These are phyloP conservation scores for Pezicula radicicola DNA, from an alignment of 2,329 filamentous ascomycete genomes.

Conservation along the genomic window DNA sequence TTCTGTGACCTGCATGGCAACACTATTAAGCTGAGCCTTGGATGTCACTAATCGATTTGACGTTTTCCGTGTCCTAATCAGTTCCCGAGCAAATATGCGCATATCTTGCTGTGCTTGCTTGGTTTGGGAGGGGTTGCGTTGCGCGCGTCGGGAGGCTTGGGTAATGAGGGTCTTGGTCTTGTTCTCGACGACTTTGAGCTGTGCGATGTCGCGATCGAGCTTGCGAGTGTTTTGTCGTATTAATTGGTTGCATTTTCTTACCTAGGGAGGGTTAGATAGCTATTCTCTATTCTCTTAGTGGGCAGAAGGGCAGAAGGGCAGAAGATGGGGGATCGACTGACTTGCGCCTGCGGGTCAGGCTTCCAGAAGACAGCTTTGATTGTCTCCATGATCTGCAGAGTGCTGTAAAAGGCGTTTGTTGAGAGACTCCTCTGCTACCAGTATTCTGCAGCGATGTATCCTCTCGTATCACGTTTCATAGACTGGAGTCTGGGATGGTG, in stretches of 20 bases:
- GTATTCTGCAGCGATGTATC: no score
- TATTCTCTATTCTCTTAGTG: no score
- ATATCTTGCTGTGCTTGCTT: slow-evolving; percentile 79
- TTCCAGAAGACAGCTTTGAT: slow-evolving; percentile 84
- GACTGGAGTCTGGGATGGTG: no score
- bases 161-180: slow-evolving; percentile 86
- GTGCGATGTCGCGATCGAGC: slow-evolving; percentile 86
- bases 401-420: slow-evolving; percentile 4
- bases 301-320: no score
- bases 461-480: neutral
- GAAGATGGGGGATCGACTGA: slow-evolving; percentile 37
- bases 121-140: slow-evolving; percentile 74
- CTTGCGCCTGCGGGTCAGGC: slow-evolving; percentile 90
- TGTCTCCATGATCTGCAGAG: slow-evolving; percentile 67
- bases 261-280: slow-evolving; percentile 46
- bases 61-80: slow-evolving; percentile 79
- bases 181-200: slow-evolving; percentile 73
- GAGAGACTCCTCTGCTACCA: slow-evolving; percentile 7
- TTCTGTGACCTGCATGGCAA: slow-evolving; percentile 97
- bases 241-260: slow-evolving; percentile 91
- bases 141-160: slow-evolving; percentile 75
- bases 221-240: slow-evolving; percentile 89
- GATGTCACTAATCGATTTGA: slow-evolving; percentile 73
- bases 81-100: slow-evolving; percentile 83
- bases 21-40: slow-evolving; percentile 87